Evolutionary conservation across 2,329 filamentous ascomycete species (phyloP), one percentile per base, ranked within the genome.

Genomic region (Fusarium palustre): DNA sequence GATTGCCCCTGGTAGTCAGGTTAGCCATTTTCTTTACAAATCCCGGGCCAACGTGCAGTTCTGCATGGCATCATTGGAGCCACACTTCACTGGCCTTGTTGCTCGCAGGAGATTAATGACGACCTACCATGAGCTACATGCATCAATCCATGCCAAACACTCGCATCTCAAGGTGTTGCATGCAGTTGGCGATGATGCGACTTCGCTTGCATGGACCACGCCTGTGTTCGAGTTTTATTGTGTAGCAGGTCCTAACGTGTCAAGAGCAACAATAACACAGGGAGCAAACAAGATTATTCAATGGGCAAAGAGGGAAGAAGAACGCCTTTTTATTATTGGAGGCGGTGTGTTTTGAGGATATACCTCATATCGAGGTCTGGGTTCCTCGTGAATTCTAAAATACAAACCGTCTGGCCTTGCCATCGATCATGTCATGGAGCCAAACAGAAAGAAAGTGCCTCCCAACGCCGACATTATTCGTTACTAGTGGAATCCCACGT

Each of bases 21-120:
- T 98, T 54, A 90, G 91, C 71, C 96, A 99, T 82, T 99, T 98
- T 76, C 81, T 99, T 20, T 99, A 97, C 85, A 99, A 98, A 80
- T 97, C 93, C 18, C 88, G 93, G 63, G 90, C 91, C 22, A 97
- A 99, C 74, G 96, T 99, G 30, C 97, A 99, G 78, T 99, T 97
- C 79, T 91, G 89, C 71, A 97, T 97, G 93, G 92, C 94, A 2
- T 90, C 92, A 0, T 91, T 93, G 64, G 85, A 88, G 12, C 91
- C 92, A 0, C 83, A 90, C 59, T 96, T 96, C 75, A 72, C 71
- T 38, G 74, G 76, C 22, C 77, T 87, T 6, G 81, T 92, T 47
- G 85, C 88, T 42, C 86, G 88, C 52, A 85, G 93, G 76, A 88
- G 89, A 80, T 84, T 97, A 31, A 90, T 98, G 84, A 91, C 90